Percentiles rank a stretch among this genome's conserved stretches.
These are phyloP conservation scores for Ganoderma meredithae DNA, from an alignment of 1,284 basidiomycete genomes.

Conservation along the genomic window DNA sequence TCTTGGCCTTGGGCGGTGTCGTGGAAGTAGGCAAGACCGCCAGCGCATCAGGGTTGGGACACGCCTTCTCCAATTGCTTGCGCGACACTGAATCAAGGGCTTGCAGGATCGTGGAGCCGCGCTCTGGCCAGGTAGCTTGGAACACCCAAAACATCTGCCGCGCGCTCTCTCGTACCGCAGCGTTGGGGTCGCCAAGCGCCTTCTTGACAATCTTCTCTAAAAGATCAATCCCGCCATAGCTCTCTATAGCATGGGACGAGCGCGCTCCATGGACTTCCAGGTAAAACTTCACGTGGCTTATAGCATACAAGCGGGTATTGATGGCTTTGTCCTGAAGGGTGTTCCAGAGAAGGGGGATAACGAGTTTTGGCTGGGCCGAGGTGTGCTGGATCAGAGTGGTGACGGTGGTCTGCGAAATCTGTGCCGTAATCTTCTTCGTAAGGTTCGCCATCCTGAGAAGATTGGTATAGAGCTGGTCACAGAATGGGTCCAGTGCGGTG, in stretches of 20 bases:
- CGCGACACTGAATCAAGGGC: constrained; percentile 73
- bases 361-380: constrained; percentile 74
- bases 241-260: constrained; percentile 70
- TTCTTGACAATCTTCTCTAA: constrained; percentile 80
- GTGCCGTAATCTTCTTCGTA: constrained; percentile 95
- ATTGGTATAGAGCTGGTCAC: constrained; percentile 78
- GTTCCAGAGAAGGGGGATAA: constrained; percentile 78
- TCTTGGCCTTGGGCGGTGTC: constrained; percentile 66
- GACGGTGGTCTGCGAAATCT: constrained; percentile 83
- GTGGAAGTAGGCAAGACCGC: constrained; percentile 47
- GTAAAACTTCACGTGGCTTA: constrained; percentile 77
- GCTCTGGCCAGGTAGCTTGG: constrained; percentile 77
- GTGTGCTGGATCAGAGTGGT: constrained; percentile 75
- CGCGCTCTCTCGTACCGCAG: constrained; percentile 78
- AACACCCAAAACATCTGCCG: constrained; percentile 87
- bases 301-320: constrained; percentile 76
- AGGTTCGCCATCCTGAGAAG: constrained; percentile 89
- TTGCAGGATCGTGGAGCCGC: constrained; percentile 69
- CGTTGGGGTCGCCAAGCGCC: constrained; percentile 81
- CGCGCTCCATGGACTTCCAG: constrained; percentile 75
- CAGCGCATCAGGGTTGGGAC: constrained; percentile 63
- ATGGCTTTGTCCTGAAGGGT: constrained; percentile 87
- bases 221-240: constrained; percentile 67
- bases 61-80: constrained; percentile 89
- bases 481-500: constrained; percentile 77